phyloP scores from a whole-genome alignment of 2,329 filamentous ascomycete species.

The Ceratocystis smalleyi region DNA sequence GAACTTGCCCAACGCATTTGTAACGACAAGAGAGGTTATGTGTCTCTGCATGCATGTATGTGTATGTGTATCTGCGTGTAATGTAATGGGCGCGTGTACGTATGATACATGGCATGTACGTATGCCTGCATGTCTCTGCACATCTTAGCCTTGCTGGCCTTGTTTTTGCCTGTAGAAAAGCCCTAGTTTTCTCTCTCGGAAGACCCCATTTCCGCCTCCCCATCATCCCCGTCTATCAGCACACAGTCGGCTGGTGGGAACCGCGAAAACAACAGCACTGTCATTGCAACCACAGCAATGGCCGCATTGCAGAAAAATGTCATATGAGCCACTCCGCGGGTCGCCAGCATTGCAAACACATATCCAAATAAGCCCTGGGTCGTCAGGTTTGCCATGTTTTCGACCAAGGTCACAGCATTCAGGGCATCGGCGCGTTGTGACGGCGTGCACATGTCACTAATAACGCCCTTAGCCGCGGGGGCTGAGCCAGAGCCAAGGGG shows the following conservation, averaged over 20 bases:
- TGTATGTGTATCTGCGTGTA: too few relatives aligned
- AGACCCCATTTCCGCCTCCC: not conserved
- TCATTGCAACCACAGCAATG: slow-evolving; percentile 12
- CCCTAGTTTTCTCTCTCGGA: not conserved
- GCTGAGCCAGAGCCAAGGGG: slow-evolving; percentile 56
- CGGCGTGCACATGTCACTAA: slow-evolving; percentile 51
- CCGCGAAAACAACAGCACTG: slow-evolving; percentile 9
- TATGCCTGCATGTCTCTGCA: not conserved
- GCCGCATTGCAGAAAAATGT: slow-evolving; percentile 54
- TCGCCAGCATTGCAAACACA: slow-evolving; percentile 48
- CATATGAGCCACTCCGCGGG: slow-evolving; percentile 41
- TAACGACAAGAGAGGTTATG: too few relatives aligned
- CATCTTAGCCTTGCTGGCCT: not conserved
- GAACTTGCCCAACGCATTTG: too few relatives aligned
- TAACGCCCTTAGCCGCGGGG: slow-evolving; percentile 55
- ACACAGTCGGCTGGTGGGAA: slow-evolving; percentile 12
- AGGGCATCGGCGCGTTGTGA: slow-evolving; percentile 49
- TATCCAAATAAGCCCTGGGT: slow-evolving; percentile 53
- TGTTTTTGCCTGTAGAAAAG: not conserved
- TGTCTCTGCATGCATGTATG: too few relatives aligned
- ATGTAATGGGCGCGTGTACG: too few relatives aligned
- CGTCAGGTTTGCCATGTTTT: slow-evolving; percentile 49
- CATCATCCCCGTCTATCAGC: slow-evolving; percentile 10
- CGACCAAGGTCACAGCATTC: slow-evolving; percentile 52
- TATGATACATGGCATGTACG: too few relatives aligned